Evolutionary conservation across 164 flowering plant genomes (phyloP), one percentile per base, ranked within the genome.

Genomic region (Vitis cinerea): DNA sequence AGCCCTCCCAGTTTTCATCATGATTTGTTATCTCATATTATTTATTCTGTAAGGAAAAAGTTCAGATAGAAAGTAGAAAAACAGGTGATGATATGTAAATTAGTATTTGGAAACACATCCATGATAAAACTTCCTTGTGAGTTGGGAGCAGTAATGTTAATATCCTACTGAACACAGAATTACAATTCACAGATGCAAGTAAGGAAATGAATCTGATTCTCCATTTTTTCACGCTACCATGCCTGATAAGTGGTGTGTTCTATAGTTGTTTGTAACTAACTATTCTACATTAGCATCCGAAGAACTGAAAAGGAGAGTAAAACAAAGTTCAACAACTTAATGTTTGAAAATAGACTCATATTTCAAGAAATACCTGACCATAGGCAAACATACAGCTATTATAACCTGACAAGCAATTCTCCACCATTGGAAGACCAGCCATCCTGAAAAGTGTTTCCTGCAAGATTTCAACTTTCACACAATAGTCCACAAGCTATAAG

Each of bases 351-450:
- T 8, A 10, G 14, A 30, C 16, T 27, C 9, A 62, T 10, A 52
- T 9, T 63, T 61, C 44, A 61, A 50, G 7, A 47, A 50, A n/a
- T 86, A 96, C 99, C 97, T 96, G 99, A 15, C 99, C 99, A 78
- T 96, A 96, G 15, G 99, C 99, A 85, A 96, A 96, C 85, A 96
- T 87, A 77, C 98, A 93, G 75, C 98, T 96, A 71, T 96, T 96
- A 69, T 93, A 96, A 59, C 99, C 99, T 50, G 96, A 93, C 78
- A 96, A 71, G 77, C 99, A 96, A 77, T 96, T 96, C 84, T 96
- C 99, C 2, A 96, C 94, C 94, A 96, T 92, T 3, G 99, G 97
- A 59, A 90, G 83, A 76, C 97, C 94, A 64, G 88, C 97, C 86
- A 85, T 88, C 74, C 94, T 75, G 66, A 96, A 96, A 75, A 96